A percentile compares a stretch with the other conserved stretches of the same genome.
Conservation (phyloP, 148 eudicot genomes). For the Salicornia ramosissima region DNA sequence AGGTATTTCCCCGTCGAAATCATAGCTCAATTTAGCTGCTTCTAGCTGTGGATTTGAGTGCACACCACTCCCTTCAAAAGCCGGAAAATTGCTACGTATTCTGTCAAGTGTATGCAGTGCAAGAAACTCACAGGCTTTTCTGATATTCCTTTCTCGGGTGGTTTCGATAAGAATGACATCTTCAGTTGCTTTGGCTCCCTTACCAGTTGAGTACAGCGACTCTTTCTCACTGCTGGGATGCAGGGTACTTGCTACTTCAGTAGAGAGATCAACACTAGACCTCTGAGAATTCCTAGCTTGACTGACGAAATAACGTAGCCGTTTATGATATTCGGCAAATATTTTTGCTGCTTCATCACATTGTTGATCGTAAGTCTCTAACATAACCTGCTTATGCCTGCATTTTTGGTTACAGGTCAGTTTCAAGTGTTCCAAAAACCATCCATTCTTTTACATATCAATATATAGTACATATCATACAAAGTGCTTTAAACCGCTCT, state of each 20-base stretch:
- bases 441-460: neutral
- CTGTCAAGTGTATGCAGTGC: conserved; percentile 64
- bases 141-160: conserved; percentile 72
- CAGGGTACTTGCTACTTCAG: conserved; percentile 55
- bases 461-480: neutral
- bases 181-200: conserved; percentile 75
- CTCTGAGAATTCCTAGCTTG: conserved; percentile 80
- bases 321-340: conserved; percentile 95
- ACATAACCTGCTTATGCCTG: conserved; percentile 96
- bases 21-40: conserved; percentile 75
- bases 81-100: conserved; percentile 79
- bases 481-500: neutral
- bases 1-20: conserved; percentile 70
- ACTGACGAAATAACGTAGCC: conserved; percentile 65
- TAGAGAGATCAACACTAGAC: conserved; percentile 45
- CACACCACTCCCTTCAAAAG: conserved; percentile 90
- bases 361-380: conserved; percentile 91
- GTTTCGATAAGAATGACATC: conserved; percentile 95
- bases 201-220: conserved; percentile 68
- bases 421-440: neutral
- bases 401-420: conserved; percentile 15
- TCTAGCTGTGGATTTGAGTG: conserved; percentile 75
- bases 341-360: conserved; percentile 96
- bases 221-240: conserved; percentile 60
- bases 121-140: conserved; percentile 85